Percentiles rank a stretch among this genome's conserved stretches.
Conservation (phyloP, 179 eudicot genomes). For the Drosera spatulata region DNA sequence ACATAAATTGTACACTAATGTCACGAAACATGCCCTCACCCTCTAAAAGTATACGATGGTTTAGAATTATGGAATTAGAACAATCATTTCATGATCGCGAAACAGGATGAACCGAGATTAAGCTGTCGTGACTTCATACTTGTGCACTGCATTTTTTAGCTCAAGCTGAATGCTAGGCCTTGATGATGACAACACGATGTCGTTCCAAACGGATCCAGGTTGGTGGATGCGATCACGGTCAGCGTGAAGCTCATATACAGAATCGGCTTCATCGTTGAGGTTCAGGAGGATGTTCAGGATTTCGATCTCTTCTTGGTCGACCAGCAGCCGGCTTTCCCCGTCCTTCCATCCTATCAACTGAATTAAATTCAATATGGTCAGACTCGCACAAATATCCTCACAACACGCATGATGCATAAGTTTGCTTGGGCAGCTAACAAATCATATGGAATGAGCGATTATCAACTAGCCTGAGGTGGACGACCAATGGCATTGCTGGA, state of each 20-base stretch:
- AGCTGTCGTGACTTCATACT: no score
- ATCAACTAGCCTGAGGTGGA: slow-evolving; percentile 96
- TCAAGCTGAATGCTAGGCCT: slow-evolving; percentile 82
- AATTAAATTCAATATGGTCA: slow-evolving; percentile 10
- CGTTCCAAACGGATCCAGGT: slow-evolving; percentile 80
- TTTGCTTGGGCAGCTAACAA: no score
- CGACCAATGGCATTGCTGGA: slow-evolving; percentile 90
- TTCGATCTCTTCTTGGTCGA: slow-evolving; percentile 88
- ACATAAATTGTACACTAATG: no score
- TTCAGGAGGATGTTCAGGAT: slow-evolving; percentile 49
- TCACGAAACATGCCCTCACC: no score
- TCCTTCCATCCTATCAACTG: slow-evolving; percentile 99
- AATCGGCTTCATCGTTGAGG: slow-evolving; percentile 71
- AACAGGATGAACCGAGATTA: no score
- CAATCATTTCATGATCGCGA: no score
- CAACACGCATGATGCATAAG: no score
- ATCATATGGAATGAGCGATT: no score
- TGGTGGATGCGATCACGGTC: slow-evolving; percentile 46
- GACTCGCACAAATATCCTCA: no score
- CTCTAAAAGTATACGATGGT: no score
- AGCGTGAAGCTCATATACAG: slow-evolving; percentile 64
- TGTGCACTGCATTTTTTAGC: no score
- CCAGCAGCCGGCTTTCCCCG: slow-evolving; percentile 75
- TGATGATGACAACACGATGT: slow-evolving; percentile 90
- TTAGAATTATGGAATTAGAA: no score